Evolutionary conservation across 768 basidiomycete species (phyloP).

Genomic region (Butyriboletus loyo): DNA sequence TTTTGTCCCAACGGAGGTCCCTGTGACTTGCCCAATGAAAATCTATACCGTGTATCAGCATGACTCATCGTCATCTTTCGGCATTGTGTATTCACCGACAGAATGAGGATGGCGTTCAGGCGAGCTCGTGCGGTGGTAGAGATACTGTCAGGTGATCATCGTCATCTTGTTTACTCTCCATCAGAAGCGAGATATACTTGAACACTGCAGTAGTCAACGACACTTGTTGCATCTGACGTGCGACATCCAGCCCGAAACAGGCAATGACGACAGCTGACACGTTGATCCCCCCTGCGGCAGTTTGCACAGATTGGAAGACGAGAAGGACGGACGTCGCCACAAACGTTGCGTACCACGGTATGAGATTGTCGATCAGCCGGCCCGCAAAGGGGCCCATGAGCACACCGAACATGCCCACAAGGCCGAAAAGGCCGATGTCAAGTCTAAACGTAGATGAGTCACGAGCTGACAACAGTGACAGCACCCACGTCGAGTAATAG

Average conservation of each 20-base stretch:
- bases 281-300: slow-evolving; percentile 65
- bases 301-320: slow-evolving; percentile 59
- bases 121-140: slow-evolving; percentile 56
- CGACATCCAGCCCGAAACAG: slow-evolving; percentile 69
- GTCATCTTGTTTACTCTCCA: slow-evolving; percentile 4
- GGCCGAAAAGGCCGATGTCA: slow-evolving; percentile 70
- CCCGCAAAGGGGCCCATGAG: slow-evolving; percentile 68
- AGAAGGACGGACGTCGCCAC: slow-evolving; percentile 46
- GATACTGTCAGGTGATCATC: slow-evolving; percentile 22
- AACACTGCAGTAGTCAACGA: slow-evolving; percentile 60
- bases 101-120: slow-evolving; percentile 72
- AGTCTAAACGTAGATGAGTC: slow-evolving; percentile 28
- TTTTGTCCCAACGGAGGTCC: slow-evolving; percentile 69
- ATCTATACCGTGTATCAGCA: slow-evolving; percentile 28
- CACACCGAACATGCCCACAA: slow-evolving; percentile 72
- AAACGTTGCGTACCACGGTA: slow-evolving; percentile 77
- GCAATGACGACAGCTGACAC: slow-evolving; percentile 69
- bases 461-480: no score
- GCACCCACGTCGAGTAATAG: slow-evolving; percentile 66
- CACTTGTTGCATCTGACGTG: slow-evolving; percentile 73
- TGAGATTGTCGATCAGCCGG: slow-evolving; percentile 60
- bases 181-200: slow-evolving; percentile 34
- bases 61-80: not conserved
- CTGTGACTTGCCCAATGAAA: slow-evolving; percentile 81
- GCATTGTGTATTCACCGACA: slow-evolving; percentile 46